Conservation (phyloP, 2,329 filamentous ascomycete genomes). For the Pseudogymnoascus sp. region DNA sequence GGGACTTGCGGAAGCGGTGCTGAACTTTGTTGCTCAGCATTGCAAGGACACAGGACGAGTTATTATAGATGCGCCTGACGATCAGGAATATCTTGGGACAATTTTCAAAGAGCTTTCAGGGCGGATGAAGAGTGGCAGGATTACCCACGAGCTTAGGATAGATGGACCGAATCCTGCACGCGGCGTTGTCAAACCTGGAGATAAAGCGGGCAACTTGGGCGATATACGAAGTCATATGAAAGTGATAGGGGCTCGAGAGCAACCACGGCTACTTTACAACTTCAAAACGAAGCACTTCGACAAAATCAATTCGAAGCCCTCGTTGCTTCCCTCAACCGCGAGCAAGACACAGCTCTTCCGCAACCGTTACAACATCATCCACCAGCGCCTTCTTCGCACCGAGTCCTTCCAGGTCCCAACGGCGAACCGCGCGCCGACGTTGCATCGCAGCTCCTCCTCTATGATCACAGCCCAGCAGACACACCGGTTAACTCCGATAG, state of each 20-base stretch:
- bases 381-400: slow-evolving; percentile 86
- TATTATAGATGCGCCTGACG: slow-evolving; percentile 69
- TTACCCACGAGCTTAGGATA: slow-evolving; percentile 45
- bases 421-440: slow-evolving; percentile 43
- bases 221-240: slow-evolving; percentile 80
- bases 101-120: slow-evolving; percentile 81
- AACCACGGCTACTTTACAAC: slow-evolving; percentile 74
- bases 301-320: slow-evolving; percentile 59
- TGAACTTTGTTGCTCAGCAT: slow-evolving; percentile 82
- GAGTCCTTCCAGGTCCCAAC: slow-evolving; percentile 84
- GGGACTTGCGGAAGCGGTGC: slow-evolving; percentile 80
- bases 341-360: slow-evolving; percentile 83
- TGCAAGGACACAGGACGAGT: slow-evolving; percentile 90
- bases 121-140: slow-evolving; percentile 79
- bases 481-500: slow-evolving; percentile 84
- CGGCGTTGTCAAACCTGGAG: slow-evolving; percentile 47
- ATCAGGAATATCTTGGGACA: slow-evolving; percentile 52
- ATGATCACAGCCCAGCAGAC: slow-evolving; percentile 50
- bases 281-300: slow-evolving; percentile 86
- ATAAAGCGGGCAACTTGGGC: slow-evolving; percentile 46
- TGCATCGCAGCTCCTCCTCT: slow-evolving; percentile 53
- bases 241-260: slow-evolving; percentile 75
- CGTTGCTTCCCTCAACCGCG: slow-evolving; percentile 66
- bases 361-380: slow-evolving; percentile 84
- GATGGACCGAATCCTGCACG: slow-evolving; percentile 33